A percentile compares a stretch with the other conserved stretches of the same genome.
Evolutionary conservation across 345 rosid genomes (phyloP).

Genomic region (Lepidium sativum): DNA sequence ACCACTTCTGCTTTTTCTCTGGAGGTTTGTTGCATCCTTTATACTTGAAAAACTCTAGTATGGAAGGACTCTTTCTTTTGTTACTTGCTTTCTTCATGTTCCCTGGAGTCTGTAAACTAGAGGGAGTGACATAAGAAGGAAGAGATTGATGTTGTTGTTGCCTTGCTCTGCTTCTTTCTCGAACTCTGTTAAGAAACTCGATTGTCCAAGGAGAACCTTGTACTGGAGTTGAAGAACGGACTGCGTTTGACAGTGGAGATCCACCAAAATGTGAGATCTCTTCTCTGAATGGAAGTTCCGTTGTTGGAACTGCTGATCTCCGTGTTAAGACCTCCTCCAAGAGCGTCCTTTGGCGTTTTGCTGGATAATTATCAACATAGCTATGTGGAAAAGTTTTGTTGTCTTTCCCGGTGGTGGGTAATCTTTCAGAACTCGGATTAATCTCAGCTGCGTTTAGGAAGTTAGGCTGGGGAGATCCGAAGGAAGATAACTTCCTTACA

Average conservation of each 20-base stretch:
- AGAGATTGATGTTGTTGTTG: conserved; percentile 47
- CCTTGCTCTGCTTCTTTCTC: conserved; percentile 62
- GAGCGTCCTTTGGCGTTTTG: conserved; percentile 30
- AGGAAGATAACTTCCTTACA: conserved; percentile 49
- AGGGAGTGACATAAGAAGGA: conserved; percentile 38
- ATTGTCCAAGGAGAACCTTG: conserved; percentile 88
- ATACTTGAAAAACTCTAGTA: conserved; percentile 73
- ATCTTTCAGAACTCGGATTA: conserved; percentile 31
- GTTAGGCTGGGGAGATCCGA: conserved; percentile 26
- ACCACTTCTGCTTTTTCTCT: conserved; percentile 53
- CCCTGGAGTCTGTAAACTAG: conserved; percentile 28
- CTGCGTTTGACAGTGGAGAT: conserved; percentile 60
- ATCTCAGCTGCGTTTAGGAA: conserved; percentile 45
- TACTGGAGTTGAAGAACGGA: conserved; percentile 40
- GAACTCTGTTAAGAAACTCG: conserved; percentile 76
- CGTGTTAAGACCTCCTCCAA: conserved; percentile 31
- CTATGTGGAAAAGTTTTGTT: conserved; percentile 13
- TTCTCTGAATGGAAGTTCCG: conserved; percentile 32
- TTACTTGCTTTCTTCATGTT: conserved; percentile 33
- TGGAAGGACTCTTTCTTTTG: conserved; percentile 70
- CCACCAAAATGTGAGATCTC: conserved; percentile 43
- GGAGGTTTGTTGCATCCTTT: conserved; percentile 52
- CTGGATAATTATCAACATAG: conserved; percentile 26
- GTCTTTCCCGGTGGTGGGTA: conserved; percentile 25
- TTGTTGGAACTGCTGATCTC: conserved; percentile 30